phyloP scores from a whole-genome alignment of 2,329 filamentous ascomycete species.

The Alternaria panax region DNA sequence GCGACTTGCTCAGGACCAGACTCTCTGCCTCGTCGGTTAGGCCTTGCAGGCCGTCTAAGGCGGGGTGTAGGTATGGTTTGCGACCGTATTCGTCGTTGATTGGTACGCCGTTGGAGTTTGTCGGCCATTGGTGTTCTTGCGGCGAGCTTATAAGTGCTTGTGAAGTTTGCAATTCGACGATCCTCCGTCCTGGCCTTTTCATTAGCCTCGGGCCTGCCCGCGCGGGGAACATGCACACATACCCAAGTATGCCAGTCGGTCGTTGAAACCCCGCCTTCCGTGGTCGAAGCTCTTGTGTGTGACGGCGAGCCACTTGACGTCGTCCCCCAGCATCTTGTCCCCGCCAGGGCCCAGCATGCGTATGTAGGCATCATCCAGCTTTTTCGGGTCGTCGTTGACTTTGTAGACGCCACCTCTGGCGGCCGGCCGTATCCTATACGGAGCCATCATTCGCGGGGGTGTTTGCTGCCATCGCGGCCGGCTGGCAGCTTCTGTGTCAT shows the following conservation, averaged over 20 bases:
- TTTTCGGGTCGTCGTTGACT: slow-evolving; percentile 77
- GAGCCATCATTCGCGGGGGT: slow-evolving; percentile 57
- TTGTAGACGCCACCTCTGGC: slow-evolving; percentile 65
- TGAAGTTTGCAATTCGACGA: slow-evolving; percentile 70
- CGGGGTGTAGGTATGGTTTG: slow-evolving; percentile 72
- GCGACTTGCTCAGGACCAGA: slow-evolving; percentile 68
- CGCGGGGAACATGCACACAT: slow-evolving; percentile 33
- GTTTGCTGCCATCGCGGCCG: slow-evolving; percentile 61
- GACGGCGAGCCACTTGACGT: slow-evolving; percentile 94
- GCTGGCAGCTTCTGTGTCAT: slow-evolving; percentile 42
- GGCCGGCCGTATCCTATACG: slow-evolving; percentile 64
- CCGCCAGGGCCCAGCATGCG: slow-evolving; percentile 76
- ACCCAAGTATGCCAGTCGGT: slow-evolving; percentile 89
- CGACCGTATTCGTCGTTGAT: slow-evolving; percentile 57
- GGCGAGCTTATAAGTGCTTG: slow-evolving; percentile 65
- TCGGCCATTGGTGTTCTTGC: slow-evolving; percentile 39
- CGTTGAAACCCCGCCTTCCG: slow-evolving; percentile 91
- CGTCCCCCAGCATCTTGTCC: slow-evolving; percentile 78
- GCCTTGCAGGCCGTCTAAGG: slow-evolving; percentile 76
- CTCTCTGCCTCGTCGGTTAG: slow-evolving; percentile 68
- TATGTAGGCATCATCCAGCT: slow-evolving; percentile 79
- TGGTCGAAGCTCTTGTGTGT: slow-evolving; percentile 99
- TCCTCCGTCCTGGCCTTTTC: slow-evolving; percentile 63
- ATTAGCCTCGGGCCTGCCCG: slow-evolving; percentile 20
- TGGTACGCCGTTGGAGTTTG: slow-evolving; percentile 24